These are phyloP conservation scores for Neocucurbitaria cava DNA, from an alignment of 2,329 filamentous ascomycete genomes.

Conservation along the genomic window DNA sequence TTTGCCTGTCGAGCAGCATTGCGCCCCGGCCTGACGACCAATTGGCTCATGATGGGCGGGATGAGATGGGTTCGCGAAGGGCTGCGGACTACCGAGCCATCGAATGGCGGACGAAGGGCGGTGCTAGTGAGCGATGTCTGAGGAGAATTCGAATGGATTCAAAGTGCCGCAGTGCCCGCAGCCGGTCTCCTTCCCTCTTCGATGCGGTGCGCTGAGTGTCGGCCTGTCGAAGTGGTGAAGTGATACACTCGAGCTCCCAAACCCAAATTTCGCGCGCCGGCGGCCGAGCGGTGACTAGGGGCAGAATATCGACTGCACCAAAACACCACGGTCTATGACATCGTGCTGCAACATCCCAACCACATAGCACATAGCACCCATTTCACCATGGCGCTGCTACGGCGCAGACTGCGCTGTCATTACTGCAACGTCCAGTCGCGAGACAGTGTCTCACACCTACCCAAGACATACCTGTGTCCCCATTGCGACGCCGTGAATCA, in stretches of 20 bases:
- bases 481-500: conserved; percentile 88
- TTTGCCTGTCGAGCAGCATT: conserved; percentile 38
- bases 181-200: background rate
- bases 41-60: conserved; percentile 53
- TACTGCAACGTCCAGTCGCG: conserved; percentile 41
- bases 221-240: conserved; percentile 6
- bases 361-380: conserved; percentile 1
- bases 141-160: background rate
- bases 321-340: conserved; percentile 20
- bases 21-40: conserved; percentile 29
- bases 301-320: conserved; percentile 18
- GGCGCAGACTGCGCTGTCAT: conserved; percentile 45
- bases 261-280: conserved; percentile 26
- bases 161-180: background rate
- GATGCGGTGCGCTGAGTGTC: conserved; percentile 4
- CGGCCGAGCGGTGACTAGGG: conserved; percentile 20
- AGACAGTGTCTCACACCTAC: conserved; percentile 28
- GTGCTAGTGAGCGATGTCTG: background rate
- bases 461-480: conserved; percentile 47
- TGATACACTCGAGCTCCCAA: conserved; percentile 9
- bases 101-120: conserved; percentile 5
- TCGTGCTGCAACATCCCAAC: conserved; percentile 4
- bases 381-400: conserved; percentile 40
- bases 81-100: conserved; percentile 39
- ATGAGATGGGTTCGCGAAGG: conserved; percentile 53